Conservation (phyloP, 2,329 filamentous ascomycete species). For the Cryoendolithus antarcticus region DNA sequence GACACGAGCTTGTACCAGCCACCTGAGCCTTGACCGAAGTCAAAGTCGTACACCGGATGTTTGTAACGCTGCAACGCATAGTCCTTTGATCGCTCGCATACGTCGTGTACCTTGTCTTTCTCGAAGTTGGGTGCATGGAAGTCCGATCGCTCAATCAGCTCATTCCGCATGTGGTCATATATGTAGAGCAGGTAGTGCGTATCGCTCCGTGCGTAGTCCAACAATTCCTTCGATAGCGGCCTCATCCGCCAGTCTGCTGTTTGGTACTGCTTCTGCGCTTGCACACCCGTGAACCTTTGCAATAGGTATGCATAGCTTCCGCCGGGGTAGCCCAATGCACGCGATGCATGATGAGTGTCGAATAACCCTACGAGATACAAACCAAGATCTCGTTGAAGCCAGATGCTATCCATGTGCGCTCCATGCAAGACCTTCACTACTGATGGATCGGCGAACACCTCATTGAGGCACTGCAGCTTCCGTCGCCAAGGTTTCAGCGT, state of each 20-base stretch:
- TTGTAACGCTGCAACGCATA: slow-evolving; percentile 73
- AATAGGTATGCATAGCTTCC: slow-evolving; percentile 78
- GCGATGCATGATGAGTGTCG: slow-evolving; percentile 79
- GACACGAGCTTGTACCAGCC: slow-evolving; percentile 75
- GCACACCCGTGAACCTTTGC: slow-evolving; percentile 75
- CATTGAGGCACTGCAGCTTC: slow-evolving; percentile 76
- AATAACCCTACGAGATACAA: slow-evolving; percentile 91
- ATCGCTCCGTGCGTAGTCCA: slow-evolving; percentile 93
- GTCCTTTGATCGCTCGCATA: slow-evolving; percentile 67
- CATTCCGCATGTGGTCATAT: slow-evolving; percentile 83
- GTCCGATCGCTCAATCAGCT: slow-evolving; percentile 61
- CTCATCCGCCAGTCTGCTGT: slow-evolving; percentile 89
- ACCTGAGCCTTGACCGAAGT: slow-evolving; percentile 58
- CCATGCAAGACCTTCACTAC: slow-evolving; percentile 93
- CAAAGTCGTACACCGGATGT: slow-evolving; percentile 57
- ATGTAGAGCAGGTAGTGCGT: slow-evolving; percentile 95
- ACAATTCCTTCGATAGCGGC: slow-evolving; percentile 74
- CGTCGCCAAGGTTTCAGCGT: slow-evolving; percentile 88
- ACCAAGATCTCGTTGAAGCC: slow-evolving; percentile 89
- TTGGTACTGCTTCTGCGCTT: slow-evolving; percentile 94
- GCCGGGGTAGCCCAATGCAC: slow-evolving; percentile 61
- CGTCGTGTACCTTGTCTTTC: slow-evolving; percentile 55
- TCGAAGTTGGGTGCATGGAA: slow-evolving; percentile 42
- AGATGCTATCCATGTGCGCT: slow-evolving; percentile 90
- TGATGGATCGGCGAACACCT: slow-evolving; percentile 80